Conservation (phyloP, 192 early-diverging fungal genomes). For the Coemansia sp. region DNA sequence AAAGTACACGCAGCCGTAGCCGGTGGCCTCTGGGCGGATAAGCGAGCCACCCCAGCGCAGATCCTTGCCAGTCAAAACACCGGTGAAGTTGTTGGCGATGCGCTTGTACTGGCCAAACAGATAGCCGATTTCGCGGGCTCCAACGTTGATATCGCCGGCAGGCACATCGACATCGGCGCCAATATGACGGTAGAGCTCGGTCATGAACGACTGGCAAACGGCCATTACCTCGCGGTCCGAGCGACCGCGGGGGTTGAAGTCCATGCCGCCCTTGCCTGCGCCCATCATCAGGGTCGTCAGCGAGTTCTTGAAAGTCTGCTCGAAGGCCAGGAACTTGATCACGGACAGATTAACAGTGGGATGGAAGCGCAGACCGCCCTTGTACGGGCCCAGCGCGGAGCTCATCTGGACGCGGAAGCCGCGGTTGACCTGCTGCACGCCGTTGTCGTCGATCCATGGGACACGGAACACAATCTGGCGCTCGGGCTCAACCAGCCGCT, state of each 20-base stretch:
- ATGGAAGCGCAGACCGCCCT: conserved; percentile 59
- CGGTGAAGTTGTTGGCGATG: conserved; percentile 54
- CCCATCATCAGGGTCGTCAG: conserved; percentile 58
- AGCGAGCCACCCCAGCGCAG: conserved; percentile 56
- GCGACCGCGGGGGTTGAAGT: conserved; percentile 54
- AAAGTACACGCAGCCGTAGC: conserved; percentile 60
- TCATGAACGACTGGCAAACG: conserved; percentile 59
- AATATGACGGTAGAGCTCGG: conserved; percentile 57
- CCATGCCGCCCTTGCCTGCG: conserved; percentile 56
- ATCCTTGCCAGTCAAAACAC: conserved; percentile 57
- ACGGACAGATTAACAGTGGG: conserved; percentile 58
- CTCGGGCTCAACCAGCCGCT: conserved; percentile 56
- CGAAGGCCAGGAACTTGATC: conserved; percentile 58
- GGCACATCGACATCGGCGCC: conserved; percentile 56
- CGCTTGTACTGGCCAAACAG: conserved; percentile 59
- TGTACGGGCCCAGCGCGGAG: conserved; percentile 60
- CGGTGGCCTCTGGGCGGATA: conserved; percentile 58
- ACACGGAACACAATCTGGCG: conserved; percentile 56
- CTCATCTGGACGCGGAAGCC: conserved; percentile 59
- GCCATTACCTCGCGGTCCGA: conserved; percentile 56
- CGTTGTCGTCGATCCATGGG: conserved; percentile 56
- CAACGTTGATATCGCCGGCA: conserved; percentile 57
- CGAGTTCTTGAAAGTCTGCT: conserved; percentile 61
- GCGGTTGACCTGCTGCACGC: conserved; percentile 54
- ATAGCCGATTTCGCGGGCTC: conserved; percentile 55